Percentiles rank a stretch among this genome's conserved stretches.
Evolutionary conservation across 2,329 filamentous ascomycete species (phyloP).

Genomic region (Fusarium abutilonis): DNA sequence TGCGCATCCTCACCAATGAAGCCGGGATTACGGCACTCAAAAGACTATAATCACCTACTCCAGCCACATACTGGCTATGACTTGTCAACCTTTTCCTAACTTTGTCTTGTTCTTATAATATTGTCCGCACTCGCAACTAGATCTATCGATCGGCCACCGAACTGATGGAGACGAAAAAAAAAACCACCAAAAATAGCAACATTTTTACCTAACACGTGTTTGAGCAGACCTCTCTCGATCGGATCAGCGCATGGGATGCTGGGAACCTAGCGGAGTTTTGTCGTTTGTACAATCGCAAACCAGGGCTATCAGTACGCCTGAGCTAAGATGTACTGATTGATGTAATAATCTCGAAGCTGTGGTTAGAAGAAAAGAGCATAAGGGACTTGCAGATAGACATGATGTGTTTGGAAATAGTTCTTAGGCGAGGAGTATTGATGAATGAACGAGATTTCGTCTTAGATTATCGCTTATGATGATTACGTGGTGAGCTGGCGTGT

Average conservation of each 20-base stretch:
- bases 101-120: constrained; percentile 31
- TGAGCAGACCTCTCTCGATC: constrained; percentile 26
- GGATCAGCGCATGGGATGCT: constrained; percentile 33
- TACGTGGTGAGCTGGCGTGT: no score
- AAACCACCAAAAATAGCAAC: constrained; percentile 30
- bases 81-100: constrained; percentile 27
- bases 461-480: constrained; percentile 6
- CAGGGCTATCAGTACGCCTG: constrained; percentile 16
- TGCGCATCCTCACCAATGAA: constrained; percentile 26
- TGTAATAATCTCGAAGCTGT: constrained; percentile 39
- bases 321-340: constrained; percentile 19
- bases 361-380: constrained; percentile 28
- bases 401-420: constrained; percentile 34
- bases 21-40: constrained; percentile 28
- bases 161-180: constrained; percentile 27
- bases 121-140: constrained; percentile 25
- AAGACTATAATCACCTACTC: constrained; percentile 41
- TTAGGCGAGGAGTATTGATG: constrained; percentile 38
- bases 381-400: constrained; percentile 35
- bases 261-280: constrained; percentile 38
- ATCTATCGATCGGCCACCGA: constrained; percentile 22
- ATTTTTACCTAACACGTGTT: constrained; percentile 27
- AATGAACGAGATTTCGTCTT: constrained; percentile 45
- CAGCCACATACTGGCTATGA: constrained; percentile 40
- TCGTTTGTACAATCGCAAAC: constrained; percentile 28